phyloP scores from a whole-genome alignment of 331 rosid species.

The Quercus tomentella region DNA sequence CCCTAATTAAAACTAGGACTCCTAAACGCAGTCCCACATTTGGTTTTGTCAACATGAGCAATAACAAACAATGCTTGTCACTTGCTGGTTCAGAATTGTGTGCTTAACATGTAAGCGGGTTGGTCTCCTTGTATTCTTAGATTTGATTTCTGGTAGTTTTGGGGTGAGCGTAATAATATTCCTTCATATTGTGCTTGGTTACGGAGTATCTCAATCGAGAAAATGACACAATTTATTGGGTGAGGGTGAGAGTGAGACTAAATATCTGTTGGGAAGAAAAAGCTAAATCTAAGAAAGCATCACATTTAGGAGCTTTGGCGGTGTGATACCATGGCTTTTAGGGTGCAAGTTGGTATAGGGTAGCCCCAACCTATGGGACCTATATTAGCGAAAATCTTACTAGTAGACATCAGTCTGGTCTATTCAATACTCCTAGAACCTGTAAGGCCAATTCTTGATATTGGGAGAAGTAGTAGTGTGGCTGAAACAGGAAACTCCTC shows the following conservation, averaged over 20 bases:
- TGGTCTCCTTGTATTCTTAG: neutral
- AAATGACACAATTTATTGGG: conserved; percentile 20
- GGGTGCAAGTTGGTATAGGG: conserved; percentile 39
- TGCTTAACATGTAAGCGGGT: neutral
- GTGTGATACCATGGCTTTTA: conserved; percentile 37
- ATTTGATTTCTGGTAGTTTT: neutral
- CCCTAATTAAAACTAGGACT: neutral
- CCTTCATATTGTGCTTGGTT: neutral
- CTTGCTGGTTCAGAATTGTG: neutral
- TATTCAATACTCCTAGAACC: conserved; percentile 6
- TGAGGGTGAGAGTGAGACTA: conserved; percentile 14
- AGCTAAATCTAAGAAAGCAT: conserved; percentile 12
- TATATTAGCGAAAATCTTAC: conserved; percentile 21
- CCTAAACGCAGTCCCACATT: neutral
- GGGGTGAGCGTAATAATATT: neutral
- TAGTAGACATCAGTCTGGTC: conserved; percentile 27
- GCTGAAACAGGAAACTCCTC: neutral
- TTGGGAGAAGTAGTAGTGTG: neutral
- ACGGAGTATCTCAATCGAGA: neutral
- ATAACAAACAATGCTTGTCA: neutral
- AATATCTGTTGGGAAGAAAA: conserved; percentile 33
- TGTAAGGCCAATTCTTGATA: conserved; percentile 3
- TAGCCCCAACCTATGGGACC: conserved; percentile 31
- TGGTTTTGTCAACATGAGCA: neutral
- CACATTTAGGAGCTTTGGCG: conserved; percentile 14